Conservation (phyloP, 2,329 filamentous ascomycete genomes). For the Claviceps quebecensis region DNA sequence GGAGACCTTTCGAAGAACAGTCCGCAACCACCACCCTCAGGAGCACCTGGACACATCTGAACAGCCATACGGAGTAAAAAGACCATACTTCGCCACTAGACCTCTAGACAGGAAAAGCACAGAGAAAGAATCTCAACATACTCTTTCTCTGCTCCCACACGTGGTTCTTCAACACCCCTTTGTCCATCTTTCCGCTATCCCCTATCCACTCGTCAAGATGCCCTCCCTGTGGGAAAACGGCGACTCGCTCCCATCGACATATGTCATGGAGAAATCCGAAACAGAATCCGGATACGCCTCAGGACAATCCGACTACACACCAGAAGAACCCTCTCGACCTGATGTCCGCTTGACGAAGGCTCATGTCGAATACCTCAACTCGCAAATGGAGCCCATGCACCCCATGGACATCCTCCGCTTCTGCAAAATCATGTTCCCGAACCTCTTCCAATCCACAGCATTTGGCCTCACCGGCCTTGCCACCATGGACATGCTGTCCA, state of each 20-base stretch:
- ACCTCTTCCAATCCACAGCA: slow-evolving; percentile 75
- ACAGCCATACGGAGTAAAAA: not conserved
- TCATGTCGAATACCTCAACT: slow-evolving; percentile 83
- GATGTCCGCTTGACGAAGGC: slow-evolving; percentile 74
- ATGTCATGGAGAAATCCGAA: slow-evolving; percentile 29
- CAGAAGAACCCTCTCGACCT: slow-evolving; percentile 37
- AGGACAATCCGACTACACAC: slow-evolving; percentile 26
- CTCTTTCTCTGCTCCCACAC: not conserved
- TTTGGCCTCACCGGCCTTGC: slow-evolving; percentile 71
- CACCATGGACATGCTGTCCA: slow-evolving; percentile 74
- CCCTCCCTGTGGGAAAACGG: slow-evolving; percentile 17
- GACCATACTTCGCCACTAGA: not conserved
- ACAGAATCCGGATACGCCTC: slow-evolving; percentile 77
- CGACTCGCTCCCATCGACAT: slow-evolving; percentile 25
- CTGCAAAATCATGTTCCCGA: slow-evolving; percentile 80
- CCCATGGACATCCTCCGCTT: slow-evolving; percentile 86
- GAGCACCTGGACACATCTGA: not conserved
- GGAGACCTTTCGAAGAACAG: not conserved
- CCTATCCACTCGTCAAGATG: not conserved
- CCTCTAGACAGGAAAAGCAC: not conserved
- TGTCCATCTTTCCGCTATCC: not conserved
- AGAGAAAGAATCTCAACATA: not conserved
- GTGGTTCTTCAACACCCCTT: not conserved
- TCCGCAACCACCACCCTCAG: not conserved
- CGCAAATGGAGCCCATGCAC: slow-evolving; percentile 73